Base-by-base conservation (phyloP, 345 rosid genomes). In the Trapa bicornis region DNA sequence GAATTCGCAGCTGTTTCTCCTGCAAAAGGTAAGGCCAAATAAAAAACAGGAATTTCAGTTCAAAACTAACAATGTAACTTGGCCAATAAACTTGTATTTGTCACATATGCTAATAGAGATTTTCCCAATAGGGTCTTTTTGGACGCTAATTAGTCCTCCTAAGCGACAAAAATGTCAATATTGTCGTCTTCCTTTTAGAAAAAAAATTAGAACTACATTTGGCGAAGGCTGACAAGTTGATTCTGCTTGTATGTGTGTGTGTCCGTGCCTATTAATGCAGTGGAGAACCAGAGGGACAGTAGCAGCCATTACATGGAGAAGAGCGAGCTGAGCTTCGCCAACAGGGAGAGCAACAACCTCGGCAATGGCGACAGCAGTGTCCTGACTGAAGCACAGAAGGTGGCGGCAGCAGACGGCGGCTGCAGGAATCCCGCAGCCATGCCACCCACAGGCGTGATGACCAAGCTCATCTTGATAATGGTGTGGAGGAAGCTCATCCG, bases 401-500 rank as follows among this genome's bases (percentile, higher is more conserved):
- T 22, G 60, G 70, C 53, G 32, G 70, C 29, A 22, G 29, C 29
- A 22, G 29, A 22, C 29, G 29, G 54, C 37, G 60, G 61, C 32
- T 57, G 39, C 35, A 83, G 81, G 0, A 89, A 87, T 64, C 43
- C 87, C 47, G 91, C 84, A 70, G 48, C 86, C 14, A 91, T 91
- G 99, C 99, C 99, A 42, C 96, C 99, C 35, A 81, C 96, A 52
- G 88, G 96, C 75, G 99, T 94, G 3, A 89, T 94, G 96, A 94
- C 99, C 68, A 94, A 97, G 84, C 96, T 94, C 1, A 94, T 94
- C 14, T 80, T 94, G 64, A 91, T 94, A 66, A 94, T 94, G 99
- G 99, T 91, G 41, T 94, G 99, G 99, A 94, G 99, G 62, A 94
- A 94, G 79, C 96, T 94, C 32, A 94, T 94, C n/a, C 85, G 97